Base-by-base conservation (phyloP, 495 filamentous ascomycete genomes). In the Cetradonia linearis region DNA sequence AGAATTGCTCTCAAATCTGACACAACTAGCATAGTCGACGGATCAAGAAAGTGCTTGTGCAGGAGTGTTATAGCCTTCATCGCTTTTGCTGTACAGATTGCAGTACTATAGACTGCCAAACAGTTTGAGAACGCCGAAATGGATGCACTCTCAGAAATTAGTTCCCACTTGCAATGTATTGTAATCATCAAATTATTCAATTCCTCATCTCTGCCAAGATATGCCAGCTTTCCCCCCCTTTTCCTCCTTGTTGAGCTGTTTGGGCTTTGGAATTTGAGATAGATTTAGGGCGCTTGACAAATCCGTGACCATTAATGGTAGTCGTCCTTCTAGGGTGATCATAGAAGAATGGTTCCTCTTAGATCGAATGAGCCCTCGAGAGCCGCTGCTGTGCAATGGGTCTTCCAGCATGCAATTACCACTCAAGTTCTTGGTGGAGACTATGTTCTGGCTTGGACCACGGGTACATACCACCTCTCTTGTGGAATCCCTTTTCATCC, bases 391-490 rank as follows among this genome's bases (percentile, higher is more conserved):
- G 2, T 16, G 2, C 36, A 38, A 38, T 38, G 36, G 9, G 36
- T 38, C 36, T 38, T 38, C 1, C 36, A 38, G 36, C n/a, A n/a
- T n/a, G n/a, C 4, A 16, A 36, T 54, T 9, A 54, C 27, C 27
- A 63, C 10, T 55, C 57, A 49, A 63, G 57, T 31, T 55, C 42
- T n/a, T n/a, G n/a, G n/a, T n/a, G n/a, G n/a, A 38, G 40, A 59
- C 30, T 58, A 25, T 37, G 37, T n/a, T n/a, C 23, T 48, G 33
- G 55, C 46, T 74, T 74, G 23, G 66, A 70, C 81, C 80, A 83
- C n/a, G 81, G 74, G 63, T 78, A 83, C 34, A 81, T 33, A 0
- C 81, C 78, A 1, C 77, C 78, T 6, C 81, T 69, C 53, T 71
- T 62, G 2, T 61, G 42, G 61, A 84, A 83, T 4, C 69, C 70